phyloP scores from a whole-genome alignment of 768 basidiomycete species.

The Tephrocybe sp. region DNA sequence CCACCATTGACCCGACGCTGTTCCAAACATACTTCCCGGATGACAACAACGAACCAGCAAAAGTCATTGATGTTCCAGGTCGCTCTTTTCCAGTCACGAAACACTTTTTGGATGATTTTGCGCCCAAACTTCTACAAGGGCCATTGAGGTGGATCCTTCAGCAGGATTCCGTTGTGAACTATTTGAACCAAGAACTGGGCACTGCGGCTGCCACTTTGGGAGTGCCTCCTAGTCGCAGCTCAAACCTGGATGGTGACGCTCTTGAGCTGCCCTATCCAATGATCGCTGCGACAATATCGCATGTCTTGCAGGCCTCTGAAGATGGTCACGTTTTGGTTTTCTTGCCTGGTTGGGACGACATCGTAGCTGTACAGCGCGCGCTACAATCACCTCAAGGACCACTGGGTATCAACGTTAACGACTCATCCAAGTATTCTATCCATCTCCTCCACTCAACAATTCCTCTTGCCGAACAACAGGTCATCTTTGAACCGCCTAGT shows the following conservation, averaged over 20 bases:
- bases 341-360: slow-evolving; percentile 93
- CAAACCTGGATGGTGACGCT: slow-evolving; percentile 36
- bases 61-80: slow-evolving; percentile 82
- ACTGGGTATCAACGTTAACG: slow-evolving; percentile 59
- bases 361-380: slow-evolving; percentile 63
- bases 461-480: slow-evolving; percentile 84
- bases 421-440: slow-evolving; percentile 56
- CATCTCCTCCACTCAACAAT: slow-evolving; percentile 89
- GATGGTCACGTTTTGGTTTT: slow-evolving; percentile 91
- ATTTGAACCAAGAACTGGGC: slow-evolving; percentile 68
- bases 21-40: slow-evolving; percentile 88
- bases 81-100: slow-evolving; percentile 87
- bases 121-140: slow-evolving; percentile 46
- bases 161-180: slow-evolving; percentile 69
- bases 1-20: slow-evolving; percentile 87
- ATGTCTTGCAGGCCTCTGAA: slow-evolving; percentile 69
- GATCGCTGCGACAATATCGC: slow-evolving; percentile 76
- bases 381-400: slow-evolving; percentile 48
- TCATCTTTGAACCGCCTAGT: slow-evolving; percentile 82
- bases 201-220: slow-evolving; percentile 24
- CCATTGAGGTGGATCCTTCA: slow-evolving; percentile 60
- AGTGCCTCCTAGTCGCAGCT: slow-evolving; percentile 15
- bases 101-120: slow-evolving; percentile 76
- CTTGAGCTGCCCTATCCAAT: slow-evolving; percentile 80
- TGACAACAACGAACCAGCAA: slow-evolving; percentile 53